A percentile compares a stretch with the other conserved stretches of the same genome.
phyloP scores from a whole-genome alignment of 305 asterid genomes.

The Rubia tinctorum region DNA sequence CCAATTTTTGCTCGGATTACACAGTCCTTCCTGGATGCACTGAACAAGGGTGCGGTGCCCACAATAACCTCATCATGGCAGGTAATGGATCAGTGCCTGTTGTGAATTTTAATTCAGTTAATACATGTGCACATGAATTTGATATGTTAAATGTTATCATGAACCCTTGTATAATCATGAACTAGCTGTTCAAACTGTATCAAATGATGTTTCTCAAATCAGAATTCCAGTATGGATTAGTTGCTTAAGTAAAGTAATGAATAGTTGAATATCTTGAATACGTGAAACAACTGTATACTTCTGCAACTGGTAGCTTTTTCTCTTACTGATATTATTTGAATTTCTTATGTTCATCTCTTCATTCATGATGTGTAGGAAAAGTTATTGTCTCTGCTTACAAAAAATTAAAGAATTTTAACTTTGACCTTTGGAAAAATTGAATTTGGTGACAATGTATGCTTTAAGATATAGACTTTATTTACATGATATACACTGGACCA shows the following conservation, averaged over 20 bases:
- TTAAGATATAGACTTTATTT: background rate
- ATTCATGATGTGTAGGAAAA: background rate
- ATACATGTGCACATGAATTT: background rate
- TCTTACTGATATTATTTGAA: background rate
- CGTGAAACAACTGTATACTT: background rate
- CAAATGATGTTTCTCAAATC: background rate
- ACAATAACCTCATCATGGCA: conserved; percentile 98
- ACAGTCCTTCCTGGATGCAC: conserved; percentile 90
- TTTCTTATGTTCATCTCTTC: background rate
- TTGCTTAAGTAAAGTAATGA: background rate
- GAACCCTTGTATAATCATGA: background rate
- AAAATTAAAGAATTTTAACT: background rate
- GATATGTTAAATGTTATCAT: background rate
- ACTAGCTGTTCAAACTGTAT: background rate
- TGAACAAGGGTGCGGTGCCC: conserved; percentile 95
- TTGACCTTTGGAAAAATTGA: background rate
- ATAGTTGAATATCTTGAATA: background rate
- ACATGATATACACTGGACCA: background rate
- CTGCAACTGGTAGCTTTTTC: background rate
- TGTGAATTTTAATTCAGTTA: background rate
- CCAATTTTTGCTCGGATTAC: conserved; percentile 86
- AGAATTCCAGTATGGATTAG: background rate
- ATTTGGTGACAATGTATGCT: background rate
- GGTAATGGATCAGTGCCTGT: conserved; percentile 39
- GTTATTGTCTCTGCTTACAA: background rate